A percentile compares a stretch with the other conserved stretches of the same genome.
Conservation (phyloP, 208 protist genomes). For the Trypanosoma conorhini region DNA sequence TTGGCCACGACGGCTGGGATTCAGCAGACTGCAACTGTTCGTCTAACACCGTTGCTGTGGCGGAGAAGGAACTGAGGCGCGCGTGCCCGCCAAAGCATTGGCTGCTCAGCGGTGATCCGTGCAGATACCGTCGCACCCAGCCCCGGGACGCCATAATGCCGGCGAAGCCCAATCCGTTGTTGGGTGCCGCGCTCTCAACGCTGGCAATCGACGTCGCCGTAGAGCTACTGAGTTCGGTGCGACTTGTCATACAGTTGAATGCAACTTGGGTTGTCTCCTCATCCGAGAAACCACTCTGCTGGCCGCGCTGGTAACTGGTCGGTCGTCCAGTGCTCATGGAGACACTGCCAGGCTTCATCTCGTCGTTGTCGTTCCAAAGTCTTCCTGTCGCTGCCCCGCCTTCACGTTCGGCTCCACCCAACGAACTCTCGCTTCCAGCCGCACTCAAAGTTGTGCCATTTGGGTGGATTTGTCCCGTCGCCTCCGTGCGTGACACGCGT, state of each 20-base stretch:
- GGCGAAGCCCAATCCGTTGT: neutral
- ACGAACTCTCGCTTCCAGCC: slow-evolving; percentile 8
- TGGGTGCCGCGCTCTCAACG: slow-evolving; percentile 20
- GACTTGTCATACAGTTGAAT: slow-evolving; percentile 19
- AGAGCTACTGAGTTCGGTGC: slow-evolving; percentile 29
- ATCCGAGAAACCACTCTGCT: slow-evolving; percentile 23
- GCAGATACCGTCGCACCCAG: slow-evolving; percentile 22
- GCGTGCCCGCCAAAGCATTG: neutral
- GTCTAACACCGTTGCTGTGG: slow-evolving; percentile 3
- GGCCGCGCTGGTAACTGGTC: slow-evolving; percentile 24
- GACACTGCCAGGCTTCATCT: slow-evolving; percentile 10
- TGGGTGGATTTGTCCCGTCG: neutral
- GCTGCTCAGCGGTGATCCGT: slow-evolving; percentile 1
- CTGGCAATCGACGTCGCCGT: slow-evolving; percentile 25
- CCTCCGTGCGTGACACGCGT: neutral
- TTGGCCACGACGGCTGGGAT: neutral
- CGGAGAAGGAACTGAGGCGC: neutral
- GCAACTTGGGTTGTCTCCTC: slow-evolving; percentile 22
- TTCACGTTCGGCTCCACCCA: neutral
- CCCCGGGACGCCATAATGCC: slow-evolving; percentile 26
- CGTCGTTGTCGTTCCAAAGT: slow-evolving; percentile 14
- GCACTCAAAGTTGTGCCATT: slow-evolving; percentile 15
- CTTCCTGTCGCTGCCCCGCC: neutral
- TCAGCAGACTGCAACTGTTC: neutral
- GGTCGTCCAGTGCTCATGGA: slow-evolving; percentile 21